Evolutionary conservation across 1,139 yeast species (phyloP).

Genomic region (Kodamaea sp.): DNA sequence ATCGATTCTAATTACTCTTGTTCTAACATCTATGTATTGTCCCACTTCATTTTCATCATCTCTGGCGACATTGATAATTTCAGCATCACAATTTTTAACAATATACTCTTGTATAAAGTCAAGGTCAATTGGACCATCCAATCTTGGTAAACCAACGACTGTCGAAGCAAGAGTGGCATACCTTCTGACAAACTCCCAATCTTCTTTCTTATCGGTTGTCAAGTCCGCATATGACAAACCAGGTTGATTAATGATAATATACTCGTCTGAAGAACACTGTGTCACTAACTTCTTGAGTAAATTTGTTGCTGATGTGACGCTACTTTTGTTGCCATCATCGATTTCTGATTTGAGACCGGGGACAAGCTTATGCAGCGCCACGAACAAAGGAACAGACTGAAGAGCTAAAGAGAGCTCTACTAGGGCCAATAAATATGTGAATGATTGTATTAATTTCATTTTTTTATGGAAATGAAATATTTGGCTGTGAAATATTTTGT

Average conservation of each 20-base stretch:
- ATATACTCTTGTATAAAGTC: constrained; percentile 43
- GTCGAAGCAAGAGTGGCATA: constrained; percentile 62
- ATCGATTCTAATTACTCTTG: constrained; percentile 55
- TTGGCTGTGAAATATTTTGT: too few relatives aligned
- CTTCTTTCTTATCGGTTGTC: constrained; percentile 30
- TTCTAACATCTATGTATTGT: constrained; percentile 54
- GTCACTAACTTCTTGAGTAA: constrained; percentile 49
- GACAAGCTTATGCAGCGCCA: constrained; percentile 44
- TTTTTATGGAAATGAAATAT: too few relatives aligned
- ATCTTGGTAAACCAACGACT: constrained; percentile 56
- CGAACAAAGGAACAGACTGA: constrained; percentile 32
- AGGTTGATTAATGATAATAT: constrained; percentile 65
- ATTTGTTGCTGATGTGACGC: constrained; percentile 33
- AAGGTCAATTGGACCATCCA: constrained; percentile 44
- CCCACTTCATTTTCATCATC: constrained; percentile 42
- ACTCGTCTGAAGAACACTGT: constrained; percentile 67
- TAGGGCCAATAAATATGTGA: too few relatives aligned
- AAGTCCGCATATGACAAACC: constrained; percentile 63
- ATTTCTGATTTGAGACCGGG: constrained; percentile 34
- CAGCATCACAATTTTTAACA: constrained; percentile 47
- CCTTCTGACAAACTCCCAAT: constrained; percentile 53
- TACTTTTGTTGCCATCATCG: constrained; percentile 20
- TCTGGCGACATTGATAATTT: constrained; percentile 32
- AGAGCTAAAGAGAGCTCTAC: constrained; percentile 1
- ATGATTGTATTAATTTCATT: too few relatives aligned